These are phyloP conservation scores for Paracoccidioides brasiliensis DNA, from an alignment of 2,329 filamentous ascomycete genomes.

Conservation along the genomic window DNA sequence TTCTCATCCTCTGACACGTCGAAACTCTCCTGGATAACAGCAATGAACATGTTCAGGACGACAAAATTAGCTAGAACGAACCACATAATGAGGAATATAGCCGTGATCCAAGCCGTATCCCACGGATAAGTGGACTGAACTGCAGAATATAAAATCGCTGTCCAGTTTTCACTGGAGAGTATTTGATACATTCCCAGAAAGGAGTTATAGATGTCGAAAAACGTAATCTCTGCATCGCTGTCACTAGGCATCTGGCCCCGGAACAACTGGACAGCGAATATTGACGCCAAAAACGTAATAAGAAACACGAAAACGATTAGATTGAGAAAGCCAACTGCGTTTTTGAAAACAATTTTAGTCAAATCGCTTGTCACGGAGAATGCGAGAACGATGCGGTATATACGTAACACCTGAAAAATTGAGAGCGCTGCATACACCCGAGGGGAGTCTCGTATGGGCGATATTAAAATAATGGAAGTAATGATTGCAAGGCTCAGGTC, in stretches of 20 bases:
- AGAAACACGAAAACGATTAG: conserved; percentile 93
- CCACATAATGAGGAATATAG: conserved; percentile 84
- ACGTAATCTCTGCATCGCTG: conserved; percentile 56
- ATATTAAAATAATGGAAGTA: conserved; percentile 75
- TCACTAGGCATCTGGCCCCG: conserved; percentile 69
- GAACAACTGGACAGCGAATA: conserved; percentile 87
- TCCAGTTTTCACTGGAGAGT: conserved; percentile 94
- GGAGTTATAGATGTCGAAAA: conserved; percentile 84
- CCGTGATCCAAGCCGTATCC: conserved; percentile 82
- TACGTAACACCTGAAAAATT: conserved; percentile 81
- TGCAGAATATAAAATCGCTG: conserved; percentile 67
- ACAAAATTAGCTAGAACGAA: conserved; percentile 94
- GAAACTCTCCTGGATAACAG: conserved; percentile 98
- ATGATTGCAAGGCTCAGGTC: conserved; percentile 69
- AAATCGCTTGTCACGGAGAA: conserved; percentile 77
- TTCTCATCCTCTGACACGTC: conserved; percentile 98
- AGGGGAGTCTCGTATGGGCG: conserved; percentile 59
- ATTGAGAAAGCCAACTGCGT: conserved; percentile 82
- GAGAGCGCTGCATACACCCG: conserved; percentile 75
- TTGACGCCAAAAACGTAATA: conserved; percentile 83
- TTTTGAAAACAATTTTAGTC: conserved; percentile 76
- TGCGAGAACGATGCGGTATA: conserved; percentile 82
- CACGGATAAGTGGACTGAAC: conserved; percentile 53
- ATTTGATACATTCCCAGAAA: conserved; percentile 98
- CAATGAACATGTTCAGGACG: conserved; percentile 99